Percentiles rank a stretch among this genome's conserved stretches.
Conservation (phyloP, 2,329 filamentous ascomycete genomes). For the Fusarium illudens region DNA sequence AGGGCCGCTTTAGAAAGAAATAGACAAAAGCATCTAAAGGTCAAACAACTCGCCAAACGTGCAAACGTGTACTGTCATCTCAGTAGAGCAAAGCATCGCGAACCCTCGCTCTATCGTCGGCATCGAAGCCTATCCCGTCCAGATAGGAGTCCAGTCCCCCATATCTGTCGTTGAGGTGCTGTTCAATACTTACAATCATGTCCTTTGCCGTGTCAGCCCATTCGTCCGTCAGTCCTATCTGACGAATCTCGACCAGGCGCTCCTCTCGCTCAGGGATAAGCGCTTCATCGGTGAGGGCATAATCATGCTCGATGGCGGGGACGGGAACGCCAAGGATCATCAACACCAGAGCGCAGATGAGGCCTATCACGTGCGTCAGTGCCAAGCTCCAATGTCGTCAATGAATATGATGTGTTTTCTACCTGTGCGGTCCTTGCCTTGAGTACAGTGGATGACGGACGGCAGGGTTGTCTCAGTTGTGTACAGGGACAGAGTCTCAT, state of each 20-base stretch:
- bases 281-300: conserved; percentile 68
- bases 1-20: conserved; percentile 80
- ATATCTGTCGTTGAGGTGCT: conserved; percentile 68
- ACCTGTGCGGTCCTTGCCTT: conserved; percentile 80
- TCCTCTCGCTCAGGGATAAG: conserved; percentile 69
- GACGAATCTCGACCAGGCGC: conserved; percentile 72
- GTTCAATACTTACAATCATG: conserved; percentile 68
- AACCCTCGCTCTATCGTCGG: conserved; percentile 52
- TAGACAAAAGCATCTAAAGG: conserved; percentile 46
- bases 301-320: conserved; percentile 74
- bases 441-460: conserved; percentile 81
- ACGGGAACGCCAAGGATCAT: conserved; percentile 67
- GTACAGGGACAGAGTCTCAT: conserved; percentile 46
- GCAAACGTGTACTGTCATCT: conserved; percentile 2
- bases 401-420: background rate
- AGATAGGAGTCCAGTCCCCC: conserved; percentile 75
- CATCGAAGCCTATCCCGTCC: conserved; percentile 65
- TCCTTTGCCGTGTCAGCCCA: conserved; percentile 73
- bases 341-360: conserved; percentile 73
- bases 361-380: conserved; percentile 60
- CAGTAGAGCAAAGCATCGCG: conserved; percentile 55
- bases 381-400: background rate
- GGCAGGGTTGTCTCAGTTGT: conserved; percentile 60
- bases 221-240: conserved; percentile 76
- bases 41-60: background rate